Base-by-base conservation (phyloP, 352 stramenopile species). In the Pythium inflatum region DNA sequence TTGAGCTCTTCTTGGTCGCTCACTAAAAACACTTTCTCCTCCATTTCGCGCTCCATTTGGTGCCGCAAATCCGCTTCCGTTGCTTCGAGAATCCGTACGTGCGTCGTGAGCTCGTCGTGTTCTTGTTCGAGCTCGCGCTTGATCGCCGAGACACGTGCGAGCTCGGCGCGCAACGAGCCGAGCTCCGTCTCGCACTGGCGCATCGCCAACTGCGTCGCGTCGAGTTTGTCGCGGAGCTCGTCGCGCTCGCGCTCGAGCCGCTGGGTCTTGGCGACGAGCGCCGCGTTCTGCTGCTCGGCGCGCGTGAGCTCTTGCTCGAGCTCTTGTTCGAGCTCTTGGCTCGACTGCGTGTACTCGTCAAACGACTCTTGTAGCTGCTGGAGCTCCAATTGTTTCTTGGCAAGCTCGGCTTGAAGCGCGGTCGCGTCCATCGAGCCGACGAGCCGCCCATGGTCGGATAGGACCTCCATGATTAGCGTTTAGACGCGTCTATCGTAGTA, bases 1-100 rank as follows among this genome's bases (percentile, higher is more conserved):
- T 92, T 77, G 28, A 94, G 83, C 75, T 95, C 88, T 51, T 93
- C 88, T 45, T 94, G 85, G 61, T 95, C 88, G 62, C 78, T 93
- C 48, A 90, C 56, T 24, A 95, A 50, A 62, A 95, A 95, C 24
- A 95, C 85, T 68, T 92, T 93, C 53, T 95, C 86, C 67, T 95
- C 88, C 59, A 92, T 91, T 73, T 93, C 88, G 9, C 86, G 83
- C 75, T 95, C 88, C 74, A 95, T 86, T 49, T 91, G 88, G 78
- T 95, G 86, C 14, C 76, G 74, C 54, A 95, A 58, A 69, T 95
- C 88, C 11, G 77, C 79, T 45, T 93, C 87, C 0, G 88, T 94
- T 25, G 88, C 88, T 64, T 91, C 80, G 43, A 95, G 66, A 18
- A 95, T 88, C 61, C 88, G 88, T 60, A 95, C 85, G 64, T 94